Percentiles rank a stretch among this genome's conserved stretches.
These are phyloP conservation scores for Bacterosira constricta DNA, from an alignment of 108 stramenopile genomes.

Conservation along the genomic window DNA sequence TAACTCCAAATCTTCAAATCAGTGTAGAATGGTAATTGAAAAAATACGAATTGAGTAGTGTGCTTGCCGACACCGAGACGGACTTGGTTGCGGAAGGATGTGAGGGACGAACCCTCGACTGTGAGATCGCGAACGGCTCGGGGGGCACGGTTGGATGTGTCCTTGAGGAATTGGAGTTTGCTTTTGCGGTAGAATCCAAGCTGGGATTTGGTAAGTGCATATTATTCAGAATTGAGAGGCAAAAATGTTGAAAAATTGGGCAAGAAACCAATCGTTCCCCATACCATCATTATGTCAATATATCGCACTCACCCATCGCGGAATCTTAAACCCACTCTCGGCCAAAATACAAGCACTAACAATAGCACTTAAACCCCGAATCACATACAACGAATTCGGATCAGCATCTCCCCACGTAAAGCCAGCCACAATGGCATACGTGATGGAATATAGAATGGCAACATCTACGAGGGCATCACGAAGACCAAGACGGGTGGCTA, in stretches of 20 bases:
- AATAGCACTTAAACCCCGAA: neutral
- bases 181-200: neutral
- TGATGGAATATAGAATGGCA: neutral
- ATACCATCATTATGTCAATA: neutral
- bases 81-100: neutral
- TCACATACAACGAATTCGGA: neutral
- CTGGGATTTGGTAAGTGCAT: neutral
- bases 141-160: neutral
- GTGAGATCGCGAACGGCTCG: neutral
- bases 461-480: neutral
- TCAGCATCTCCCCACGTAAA: neutral
- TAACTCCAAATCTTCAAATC: neutral
- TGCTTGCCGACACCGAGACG: neutral
- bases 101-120: neutral
- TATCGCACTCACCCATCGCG: neutral
- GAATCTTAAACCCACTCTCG: neutral
- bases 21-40: neutral
- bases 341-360: neutral
- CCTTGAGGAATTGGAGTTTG: neutral
- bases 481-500: neutral
- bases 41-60: neutral
- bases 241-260: neutral
- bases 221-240: neutral
- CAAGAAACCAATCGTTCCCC: neutral
- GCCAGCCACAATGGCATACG: neutral